A percentile compares a stretch with the other conserved stretches of the same genome.
These are phyloP conservation scores for Cryptosporidium viatorum DNA, from an alignment of 169 alveolate genomes.

Conservation along the genomic window DNA sequence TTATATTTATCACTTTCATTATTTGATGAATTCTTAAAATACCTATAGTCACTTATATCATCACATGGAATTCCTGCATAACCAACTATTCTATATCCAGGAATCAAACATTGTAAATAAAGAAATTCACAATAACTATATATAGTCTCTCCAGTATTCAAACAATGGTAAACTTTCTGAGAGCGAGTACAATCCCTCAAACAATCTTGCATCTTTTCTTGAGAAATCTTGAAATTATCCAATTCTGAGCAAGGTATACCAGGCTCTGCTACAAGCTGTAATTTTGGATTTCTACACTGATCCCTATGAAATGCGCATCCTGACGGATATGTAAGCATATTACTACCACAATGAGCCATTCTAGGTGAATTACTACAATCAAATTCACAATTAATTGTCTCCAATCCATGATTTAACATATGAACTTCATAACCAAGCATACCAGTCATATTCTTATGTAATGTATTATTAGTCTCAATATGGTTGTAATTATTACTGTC, in stretches of 20 bases:
- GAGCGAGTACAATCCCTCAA: constrained; percentile 51
- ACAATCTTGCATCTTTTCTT: constrained; percentile 53
- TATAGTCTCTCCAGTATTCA: constrained; percentile 68
- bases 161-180: constrained; percentile 53
- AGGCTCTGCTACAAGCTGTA: constrained; percentile 49
- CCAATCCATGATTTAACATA: constrained; percentile 25
- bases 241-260: constrained; percentile 66
- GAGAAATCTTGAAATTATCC: constrained; percentile 3
- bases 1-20: background rate
- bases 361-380: constrained; percentile 63
- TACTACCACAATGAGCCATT: constrained; percentile 70
- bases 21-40: background rate
- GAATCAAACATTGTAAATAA: constrained; percentile 52
- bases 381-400: constrained; percentile 54
- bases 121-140: constrained; percentile 63
- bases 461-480: background rate
- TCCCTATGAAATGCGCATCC: constrained; percentile 73
- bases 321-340: constrained; percentile 63
- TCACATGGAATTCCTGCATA: constrained; percentile 67
- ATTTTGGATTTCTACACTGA: constrained; percentile 49
- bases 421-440: constrained; percentile 23
- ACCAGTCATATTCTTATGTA: constrained; percentile 3
- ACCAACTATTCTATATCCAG: constrained; percentile 33
- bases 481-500: background rate
- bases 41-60: constrained; percentile 26